Evolutionary conservation across 2,329 filamentous ascomycete genomes (phyloP).

Genomic region (Zymoseptoria brevis): DNA sequence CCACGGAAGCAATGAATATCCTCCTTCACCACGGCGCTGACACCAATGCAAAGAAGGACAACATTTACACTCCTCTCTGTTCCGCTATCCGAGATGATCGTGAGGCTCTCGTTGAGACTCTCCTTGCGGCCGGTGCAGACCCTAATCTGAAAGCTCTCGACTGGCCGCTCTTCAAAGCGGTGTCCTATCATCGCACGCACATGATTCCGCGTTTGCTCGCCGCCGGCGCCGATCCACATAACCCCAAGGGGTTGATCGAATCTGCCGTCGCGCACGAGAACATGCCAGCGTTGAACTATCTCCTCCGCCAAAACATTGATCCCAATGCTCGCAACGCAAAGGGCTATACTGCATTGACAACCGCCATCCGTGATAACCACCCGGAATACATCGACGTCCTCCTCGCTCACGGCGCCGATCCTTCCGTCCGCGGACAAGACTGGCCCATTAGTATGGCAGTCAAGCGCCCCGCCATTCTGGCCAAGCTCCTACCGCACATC

Average conservation of each 20-base stretch:
- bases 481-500: conserved; percentile 50
- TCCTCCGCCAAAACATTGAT: conserved; percentile 53
- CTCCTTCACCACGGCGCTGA: conserved; percentile 54
- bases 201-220: conserved; percentile 52
- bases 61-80: conserved; percentile 60
- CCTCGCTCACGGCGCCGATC: conserved; percentile 52
- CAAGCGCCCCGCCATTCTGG: conserved; percentile 51
- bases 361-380: conserved; percentile 55
- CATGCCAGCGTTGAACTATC: conserved; percentile 51
- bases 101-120: conserved; percentile 52
- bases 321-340: conserved; percentile 50
- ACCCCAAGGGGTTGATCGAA: conserved; percentile 58
- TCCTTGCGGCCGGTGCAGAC: conserved; percentile 47
- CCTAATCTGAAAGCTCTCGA: conserved; percentile 52
- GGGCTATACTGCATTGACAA: conserved; percentile 53
- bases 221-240: conserved; percentile 52
- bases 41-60: conserved; percentile 56
- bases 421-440: conserved; percentile 56
- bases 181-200: conserved; percentile 57
- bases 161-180: conserved; percentile 60
- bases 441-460: conserved; percentile 67
- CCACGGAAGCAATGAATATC: conserved; percentile 53
- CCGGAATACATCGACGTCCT: conserved; percentile 53
- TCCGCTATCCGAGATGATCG: conserved; percentile 61
- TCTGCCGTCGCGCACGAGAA: conserved; percentile 56